These are phyloP conservation scores for Cordyceps fumosorosea DNA, from an alignment of 2,329 filamentous ascomycete genomes.

Conservation along the genomic window DNA sequence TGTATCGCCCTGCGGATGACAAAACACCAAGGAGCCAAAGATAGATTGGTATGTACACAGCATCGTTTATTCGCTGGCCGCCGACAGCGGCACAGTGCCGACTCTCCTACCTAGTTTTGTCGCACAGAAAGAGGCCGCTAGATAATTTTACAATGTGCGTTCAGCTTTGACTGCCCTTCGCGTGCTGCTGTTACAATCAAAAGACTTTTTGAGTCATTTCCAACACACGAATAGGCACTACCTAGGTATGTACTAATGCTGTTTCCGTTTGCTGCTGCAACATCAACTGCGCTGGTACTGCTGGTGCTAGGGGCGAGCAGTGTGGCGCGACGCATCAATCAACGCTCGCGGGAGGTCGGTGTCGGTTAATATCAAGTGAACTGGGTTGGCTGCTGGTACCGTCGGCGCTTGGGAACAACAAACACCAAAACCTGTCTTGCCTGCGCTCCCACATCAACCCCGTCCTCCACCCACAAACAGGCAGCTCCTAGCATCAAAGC, in stretches of 20 bases:
- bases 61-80: no score
- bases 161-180: not conserved
- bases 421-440: not conserved
- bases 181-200: not conserved
- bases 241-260: not conserved
- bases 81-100: not conserved
- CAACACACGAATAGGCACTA: not conserved
- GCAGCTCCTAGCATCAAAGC: not conserved
- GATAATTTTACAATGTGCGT: not conserved
- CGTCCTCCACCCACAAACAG: not conserved
- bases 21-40: no score
- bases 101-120: not conserved
- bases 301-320: not conserved
- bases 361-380: conserved; percentile 1
- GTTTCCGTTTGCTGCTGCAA: not conserved
- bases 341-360: not conserved
- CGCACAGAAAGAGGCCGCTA: not conserved
- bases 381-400: not conserved
- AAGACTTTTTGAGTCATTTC: not conserved
- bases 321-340: conserved; percentile 6
- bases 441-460: not conserved
- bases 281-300: not conserved
- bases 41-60: no score
- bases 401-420: conserved; percentile 6
- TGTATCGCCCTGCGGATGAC: no score